These are phyloP conservation scores for Teratosphaeria zuluensis DNA, from an alignment of 2,329 filamentous ascomycete genomes.

Conservation along the genomic window DNA sequence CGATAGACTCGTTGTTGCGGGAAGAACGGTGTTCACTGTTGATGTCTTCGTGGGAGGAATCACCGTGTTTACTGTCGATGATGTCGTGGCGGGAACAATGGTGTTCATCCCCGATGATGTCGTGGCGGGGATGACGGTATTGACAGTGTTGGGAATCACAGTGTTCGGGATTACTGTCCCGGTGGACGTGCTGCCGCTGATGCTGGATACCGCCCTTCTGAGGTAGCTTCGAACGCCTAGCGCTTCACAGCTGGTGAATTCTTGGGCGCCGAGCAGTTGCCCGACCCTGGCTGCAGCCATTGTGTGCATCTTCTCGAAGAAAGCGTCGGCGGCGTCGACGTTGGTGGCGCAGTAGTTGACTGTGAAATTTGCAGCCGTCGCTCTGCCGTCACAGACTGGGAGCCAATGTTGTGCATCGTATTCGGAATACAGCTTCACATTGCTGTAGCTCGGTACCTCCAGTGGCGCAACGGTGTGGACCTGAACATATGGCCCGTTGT, in stretches of 20 bases:
- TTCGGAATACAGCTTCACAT: constrained; percentile 8
- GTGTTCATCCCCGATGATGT: background rate
- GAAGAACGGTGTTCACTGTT: background rate
- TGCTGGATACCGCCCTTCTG: background rate
- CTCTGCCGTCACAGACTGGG: constrained; percentile 10
- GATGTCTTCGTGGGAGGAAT: too few species aligned
- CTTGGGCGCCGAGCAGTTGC: constrained; percentile 10
- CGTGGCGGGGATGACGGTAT: background rate
- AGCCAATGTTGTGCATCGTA: constrained; percentile 7
- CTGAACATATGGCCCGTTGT: constrained; percentile 11
- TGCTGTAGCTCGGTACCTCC: constrained; percentile 2
- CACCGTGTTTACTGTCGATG: too few species aligned
- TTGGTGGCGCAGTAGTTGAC: constrained; percentile 14
- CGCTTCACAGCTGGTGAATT: constrained; percentile 11
- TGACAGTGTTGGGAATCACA: background rate
- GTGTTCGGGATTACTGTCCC: background rate
- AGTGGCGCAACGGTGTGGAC: constrained; percentile 12
- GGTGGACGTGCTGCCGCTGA: background rate
- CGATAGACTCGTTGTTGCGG: background rate
- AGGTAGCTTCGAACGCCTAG: constrained; percentile 1
- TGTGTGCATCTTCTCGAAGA: constrained; percentile 10
- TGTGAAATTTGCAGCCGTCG: constrained; percentile 11
- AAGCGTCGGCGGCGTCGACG: constrained; percentile 1
- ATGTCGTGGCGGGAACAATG: too few species aligned
- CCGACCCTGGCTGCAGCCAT: constrained; percentile 9